Percentiles rank a stretch among this genome's conserved stretches.
Conservation (phyloP, 2,329 filamentous ascomycete genomes). For the Fusarium mundagurra region DNA sequence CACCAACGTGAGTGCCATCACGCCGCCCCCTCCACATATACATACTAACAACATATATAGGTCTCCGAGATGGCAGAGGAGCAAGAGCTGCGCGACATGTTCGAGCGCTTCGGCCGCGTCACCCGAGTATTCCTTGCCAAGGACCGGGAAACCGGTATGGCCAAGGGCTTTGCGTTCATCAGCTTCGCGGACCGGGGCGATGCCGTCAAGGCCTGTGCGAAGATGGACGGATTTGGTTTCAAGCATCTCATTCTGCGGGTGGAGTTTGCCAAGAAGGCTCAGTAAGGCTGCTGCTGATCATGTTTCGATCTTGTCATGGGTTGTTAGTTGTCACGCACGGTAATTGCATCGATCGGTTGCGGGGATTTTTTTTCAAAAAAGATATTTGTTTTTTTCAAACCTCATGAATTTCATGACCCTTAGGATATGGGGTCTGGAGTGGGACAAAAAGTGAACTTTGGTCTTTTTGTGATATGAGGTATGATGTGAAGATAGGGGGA, state of each 20-base stretch:
- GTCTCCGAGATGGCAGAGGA: constrained; percentile 98
- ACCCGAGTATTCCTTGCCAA: constrained; percentile 98
- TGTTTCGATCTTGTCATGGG: constrained; percentile 45
- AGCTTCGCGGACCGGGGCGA: constrained; percentile 91
- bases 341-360: constrained; percentile 44
- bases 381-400: constrained; percentile 20
- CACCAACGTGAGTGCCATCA: constrained; percentile 82
- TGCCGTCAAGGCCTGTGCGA: constrained; percentile 91
- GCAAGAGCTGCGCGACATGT: constrained; percentile 94
- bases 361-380: constrained; percentile 9
- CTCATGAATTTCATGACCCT: constrained; percentile 45
- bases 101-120: constrained; percentile 95
- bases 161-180: constrained; percentile 99
- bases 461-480: constrained; percentile 30
- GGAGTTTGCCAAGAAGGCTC: constrained; percentile 84
- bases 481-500: constrained; percentile 6
- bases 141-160: constrained; percentile 93
- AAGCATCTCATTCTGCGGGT: constrained; percentile 87
- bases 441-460: constrained; percentile 37
- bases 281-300: constrained; percentile 44
- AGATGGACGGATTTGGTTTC: constrained; percentile 97
- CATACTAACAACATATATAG: constrained; percentile 58
- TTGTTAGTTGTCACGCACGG: constrained; percentile 43
- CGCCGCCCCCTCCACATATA: not conserved
- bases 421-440: constrained; percentile 32